Evolutionary conservation across 495 filamentous ascomycete genomes (phyloP), one percentile per base, ranked within the genome.

Genomic region (Aspergillus bertholletiae): DNA sequence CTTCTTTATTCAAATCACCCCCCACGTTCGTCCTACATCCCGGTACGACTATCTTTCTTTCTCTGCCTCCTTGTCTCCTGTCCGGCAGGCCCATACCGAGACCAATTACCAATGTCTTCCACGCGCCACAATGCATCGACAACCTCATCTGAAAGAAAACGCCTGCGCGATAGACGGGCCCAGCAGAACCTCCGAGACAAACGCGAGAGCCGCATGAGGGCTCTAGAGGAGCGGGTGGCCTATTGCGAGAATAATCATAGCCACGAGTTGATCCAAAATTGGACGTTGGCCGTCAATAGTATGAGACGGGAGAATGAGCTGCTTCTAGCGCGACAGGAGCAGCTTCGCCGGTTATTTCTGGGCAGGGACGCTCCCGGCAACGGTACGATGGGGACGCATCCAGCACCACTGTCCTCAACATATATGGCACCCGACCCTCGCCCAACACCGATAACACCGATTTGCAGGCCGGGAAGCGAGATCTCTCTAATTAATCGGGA

Each of bases 141-240:
- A 26, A 46, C 55, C 3, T 58, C 55, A 1, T 41, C 28, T 15
- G 56, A 59, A 26, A 59, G 51, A 17, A 59, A 59, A 23, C 56
- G 56, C 12, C 21, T 55, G 12, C 56, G 56, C 22, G 56, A 59
- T 15, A 32, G 56, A 15, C 39, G 35, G 28, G 56, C 56, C 5
- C 56, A 59, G 46, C 41, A 54, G 27, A 51, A 46, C 9, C 32
- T 51, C 15, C 28, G 51, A n/a, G 56, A 59, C 7, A 59, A 59
- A 23, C 37, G 56, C 3, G 51, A 59, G n/a, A 45, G 30, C 3
- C 51, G 45, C 3, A 55, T 59, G 27, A 45, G 27, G 39, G 46
- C 30, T 2, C 22, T 59, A 27, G 56, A 59, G 30, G 46, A 53
- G 6, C 56, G 51, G 1, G 56, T 59, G 12, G 46, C 56, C 2